A percentile compares a stretch with the other conserved stretches of the same genome.
These are phyloP conservation scores for Russula brevipes DNA, from an alignment of 768 basidiomycete species.

Conservation along the genomic window DNA sequence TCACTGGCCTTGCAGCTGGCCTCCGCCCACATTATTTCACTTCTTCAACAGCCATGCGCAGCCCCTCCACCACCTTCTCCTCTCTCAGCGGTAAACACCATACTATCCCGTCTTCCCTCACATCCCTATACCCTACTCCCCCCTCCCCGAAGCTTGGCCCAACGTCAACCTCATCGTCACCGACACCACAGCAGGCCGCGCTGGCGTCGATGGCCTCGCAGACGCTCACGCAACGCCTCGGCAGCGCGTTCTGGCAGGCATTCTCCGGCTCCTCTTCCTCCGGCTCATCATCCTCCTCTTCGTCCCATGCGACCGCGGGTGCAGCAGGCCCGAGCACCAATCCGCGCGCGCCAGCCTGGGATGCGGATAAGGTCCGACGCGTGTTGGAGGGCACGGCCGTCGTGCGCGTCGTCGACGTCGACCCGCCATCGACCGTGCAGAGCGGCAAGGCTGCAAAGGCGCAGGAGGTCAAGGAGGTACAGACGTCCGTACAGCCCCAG, in stretches of 20 bases:
- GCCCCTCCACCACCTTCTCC: slow-evolving; percentile 17
- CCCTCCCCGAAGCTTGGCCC: slow-evolving; percentile 39
- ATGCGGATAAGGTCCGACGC: slow-evolving; percentile 74
- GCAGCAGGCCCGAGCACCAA: not conserved
- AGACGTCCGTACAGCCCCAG: not conserved
- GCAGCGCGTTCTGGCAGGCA: slow-evolving; percentile 83
- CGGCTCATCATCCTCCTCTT: slow-evolving; percentile 11
- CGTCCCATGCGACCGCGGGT: not conserved
- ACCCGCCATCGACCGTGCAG: slow-evolving; percentile 30
- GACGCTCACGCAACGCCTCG: slow-evolving; percentile 66
- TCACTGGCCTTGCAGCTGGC: slow-evolving; percentile 31
- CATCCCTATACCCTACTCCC: slow-evolving; percentile 38
- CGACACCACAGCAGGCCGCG: slow-evolving; percentile 42
- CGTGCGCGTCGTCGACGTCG: slow-evolving; percentile 72
- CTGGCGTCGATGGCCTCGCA: slow-evolving; percentile 74
- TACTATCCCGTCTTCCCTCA: not conserved
- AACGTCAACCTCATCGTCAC: slow-evolving; percentile 32
- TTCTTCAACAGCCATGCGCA: slow-evolving; percentile 22
- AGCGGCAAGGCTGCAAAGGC: not conserved
- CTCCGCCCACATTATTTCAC: slow-evolving; percentile 40
- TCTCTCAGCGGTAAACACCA: slow-evolving; percentile 43
- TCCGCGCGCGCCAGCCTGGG: slow-evolving; percentile 32
- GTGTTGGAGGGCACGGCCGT: slow-evolving; percentile 83
- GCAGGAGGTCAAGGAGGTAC: slow-evolving; percentile 2
- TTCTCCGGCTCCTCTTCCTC: slow-evolving; percentile 40